Evolutionary conservation across 78 protist species (phyloP).

Genomic region (Cavenderia fasciculata): DNA sequence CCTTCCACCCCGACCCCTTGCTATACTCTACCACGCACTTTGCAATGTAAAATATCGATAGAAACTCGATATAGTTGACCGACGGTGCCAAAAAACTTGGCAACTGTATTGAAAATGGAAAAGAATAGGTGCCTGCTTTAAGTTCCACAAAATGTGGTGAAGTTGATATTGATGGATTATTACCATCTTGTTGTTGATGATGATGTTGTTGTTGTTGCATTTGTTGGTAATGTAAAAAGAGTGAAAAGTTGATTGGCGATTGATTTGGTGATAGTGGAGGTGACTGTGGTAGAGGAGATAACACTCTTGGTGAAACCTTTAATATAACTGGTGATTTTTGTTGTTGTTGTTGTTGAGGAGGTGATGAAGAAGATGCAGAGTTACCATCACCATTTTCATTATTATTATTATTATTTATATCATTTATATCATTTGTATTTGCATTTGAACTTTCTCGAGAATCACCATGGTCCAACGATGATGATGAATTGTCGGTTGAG

Average conservation of each 20-base stretch:
- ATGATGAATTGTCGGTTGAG: constrained; percentile 11
- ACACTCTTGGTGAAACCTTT: neutral
- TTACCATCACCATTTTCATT: neutral
- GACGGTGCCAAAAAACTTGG: constrained; percentile 48
- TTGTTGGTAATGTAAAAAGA: neutral
- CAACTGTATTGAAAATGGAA: constrained; percentile 20
- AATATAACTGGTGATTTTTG: neutral
- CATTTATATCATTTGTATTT: no score
- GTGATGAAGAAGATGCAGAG: neutral
- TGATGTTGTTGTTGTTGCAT: neutral
- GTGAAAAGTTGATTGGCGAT: neutral
- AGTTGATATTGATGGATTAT: neutral
- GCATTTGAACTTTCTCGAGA: no score
- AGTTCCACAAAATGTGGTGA: constrained; percentile 11
- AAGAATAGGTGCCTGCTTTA: constrained; percentile 25
- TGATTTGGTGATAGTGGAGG: neutral
- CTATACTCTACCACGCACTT: constrained; percentile 50
- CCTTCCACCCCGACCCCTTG: constrained; percentile 52
- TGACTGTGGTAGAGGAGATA: neutral
- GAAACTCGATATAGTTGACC: constrained; percentile 52
- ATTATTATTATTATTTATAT: no score
- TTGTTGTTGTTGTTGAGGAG: neutral
- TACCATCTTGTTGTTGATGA: neutral
- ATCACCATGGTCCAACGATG: no score
- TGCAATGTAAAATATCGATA: constrained; percentile 49